phyloP scores from a whole-genome alignment of 352 stramenopile genomes.

The Peronospora destructor region DNA sequence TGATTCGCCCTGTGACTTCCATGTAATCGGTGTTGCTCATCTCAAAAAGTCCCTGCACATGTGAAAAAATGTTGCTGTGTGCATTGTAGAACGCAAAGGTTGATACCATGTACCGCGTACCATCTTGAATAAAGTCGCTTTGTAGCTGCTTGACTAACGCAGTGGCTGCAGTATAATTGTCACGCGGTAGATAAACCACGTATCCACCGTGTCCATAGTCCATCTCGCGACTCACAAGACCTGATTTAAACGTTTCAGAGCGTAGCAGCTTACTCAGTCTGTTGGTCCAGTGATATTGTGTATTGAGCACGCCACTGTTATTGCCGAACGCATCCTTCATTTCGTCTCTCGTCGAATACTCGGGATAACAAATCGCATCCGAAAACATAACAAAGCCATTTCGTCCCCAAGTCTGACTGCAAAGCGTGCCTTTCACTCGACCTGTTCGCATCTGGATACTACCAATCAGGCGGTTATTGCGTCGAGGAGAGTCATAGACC shows the following conservation, averaged over 20 bases:
- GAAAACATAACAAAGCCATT: slow-evolving; percentile 66
- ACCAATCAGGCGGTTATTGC: slow-evolving; percentile 55
- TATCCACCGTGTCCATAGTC: slow-evolving; percentile 71
- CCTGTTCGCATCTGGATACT: slow-evolving; percentile 60
- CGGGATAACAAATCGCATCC: slow-evolving; percentile 64
- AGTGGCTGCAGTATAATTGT: slow-evolving; percentile 51
- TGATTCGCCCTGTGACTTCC: slow-evolving; percentile 55
- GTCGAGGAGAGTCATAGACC: slow-evolving; percentile 59
- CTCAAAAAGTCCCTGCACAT: slow-evolving; percentile 64
- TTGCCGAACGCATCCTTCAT: slow-evolving; percentile 49
- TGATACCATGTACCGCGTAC: slow-evolving; percentile 50
- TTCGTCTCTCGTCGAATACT: slow-evolving; percentile 39
- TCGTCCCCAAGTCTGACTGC: slow-evolving; percentile 32
- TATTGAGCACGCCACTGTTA: slow-evolving; percentile 21
- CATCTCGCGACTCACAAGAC: slow-evolving; percentile 58
- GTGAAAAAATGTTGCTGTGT: slow-evolving; percentile 70
- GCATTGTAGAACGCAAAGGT: slow-evolving; percentile 72
- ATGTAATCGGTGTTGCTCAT: slow-evolving; percentile 78
- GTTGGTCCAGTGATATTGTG: slow-evolving; percentile 41
- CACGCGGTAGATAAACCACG: slow-evolving; percentile 57
- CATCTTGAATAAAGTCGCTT: slow-evolving; percentile 53
- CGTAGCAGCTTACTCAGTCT: slow-evolving; percentile 39
- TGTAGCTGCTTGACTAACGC: slow-evolving; percentile 43
- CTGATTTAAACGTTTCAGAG: slow-evolving; percentile 66
- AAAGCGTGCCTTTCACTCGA: slow-evolving; percentile 47